phyloP scores from a whole-genome alignment of 177 flowering plant genomes.

The Vitis hybrid region DNA sequence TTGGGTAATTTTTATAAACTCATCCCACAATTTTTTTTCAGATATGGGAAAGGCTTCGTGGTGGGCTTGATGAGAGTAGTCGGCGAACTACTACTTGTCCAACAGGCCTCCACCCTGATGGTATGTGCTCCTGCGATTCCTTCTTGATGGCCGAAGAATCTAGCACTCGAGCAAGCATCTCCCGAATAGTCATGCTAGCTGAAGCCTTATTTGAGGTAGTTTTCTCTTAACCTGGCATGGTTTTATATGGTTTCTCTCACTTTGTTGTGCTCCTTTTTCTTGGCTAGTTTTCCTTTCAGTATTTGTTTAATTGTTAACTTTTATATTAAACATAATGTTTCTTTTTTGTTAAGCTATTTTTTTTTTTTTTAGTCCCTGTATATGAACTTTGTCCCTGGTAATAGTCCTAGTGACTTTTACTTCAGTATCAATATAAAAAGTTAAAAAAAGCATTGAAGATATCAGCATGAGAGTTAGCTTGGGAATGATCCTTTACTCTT shows the following conservation, averaged over 20 bases:
- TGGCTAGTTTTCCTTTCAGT: no score
- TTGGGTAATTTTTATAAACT: background rate
- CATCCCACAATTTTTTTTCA: slow-evolving; percentile 23
- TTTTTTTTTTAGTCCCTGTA: no score
- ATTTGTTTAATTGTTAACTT: no score
- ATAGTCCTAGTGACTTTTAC: no score
- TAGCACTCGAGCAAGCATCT: slow-evolving; percentile 66
- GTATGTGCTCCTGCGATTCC: slow-evolving; percentile 72
- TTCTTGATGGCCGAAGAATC: slow-evolving; percentile 47
- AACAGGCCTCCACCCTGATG: slow-evolving; percentile 67
- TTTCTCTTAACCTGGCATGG: background rate
- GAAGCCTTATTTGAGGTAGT: slow-evolving; percentile 90
- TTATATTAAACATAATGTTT: no score
- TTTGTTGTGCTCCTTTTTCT: background rate
- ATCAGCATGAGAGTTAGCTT: no score
- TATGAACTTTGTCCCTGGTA: no score
- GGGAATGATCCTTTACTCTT: no score
- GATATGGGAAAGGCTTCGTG: slow-evolving; percentile 77
- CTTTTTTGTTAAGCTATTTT: no score
- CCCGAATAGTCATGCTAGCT: slow-evolving; percentile 84
- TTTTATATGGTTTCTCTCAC: background rate
- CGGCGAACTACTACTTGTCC: slow-evolving; percentile 54
- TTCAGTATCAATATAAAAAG: no score
- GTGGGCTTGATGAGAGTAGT: slow-evolving; percentile 38
- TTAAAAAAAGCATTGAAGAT: no score